Conservation (phyloP, 257 asterid genomes). For the Primulina tabacum region DNA sequence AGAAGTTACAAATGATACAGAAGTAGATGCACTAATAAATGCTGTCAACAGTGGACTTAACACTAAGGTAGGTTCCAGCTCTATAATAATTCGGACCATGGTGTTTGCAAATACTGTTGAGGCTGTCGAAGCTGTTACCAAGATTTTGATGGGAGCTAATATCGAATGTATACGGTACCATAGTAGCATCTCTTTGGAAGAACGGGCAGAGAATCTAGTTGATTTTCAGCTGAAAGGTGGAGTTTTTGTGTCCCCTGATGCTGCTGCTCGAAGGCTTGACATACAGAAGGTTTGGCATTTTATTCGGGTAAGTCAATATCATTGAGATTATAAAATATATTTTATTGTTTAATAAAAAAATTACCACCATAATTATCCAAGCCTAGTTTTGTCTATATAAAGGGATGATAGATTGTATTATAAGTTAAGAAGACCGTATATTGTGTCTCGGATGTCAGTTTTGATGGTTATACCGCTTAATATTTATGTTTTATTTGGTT, state of each 20-base stretch:
- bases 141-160: slow-evolving; percentile 56
- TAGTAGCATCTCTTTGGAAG: slow-evolving; percentile 69
- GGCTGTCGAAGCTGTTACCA: too few relatives aligned
- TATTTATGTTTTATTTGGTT: too few relatives aligned
- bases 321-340: not conserved
- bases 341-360: not conserved
- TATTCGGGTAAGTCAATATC: slow-evolving; percentile 64
- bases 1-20: too few relatives aligned
- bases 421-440: too few relatives aligned
- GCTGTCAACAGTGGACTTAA: too few relatives aligned
- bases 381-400: not conserved
- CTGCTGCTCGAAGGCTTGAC: slow-evolving; percentile 98
- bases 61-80: too few relatives aligned
- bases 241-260: slow-evolving; percentile 92
- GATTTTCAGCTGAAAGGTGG: slow-evolving; percentile 88
- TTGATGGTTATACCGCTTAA: too few relatives aligned
- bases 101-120: too few relatives aligned
- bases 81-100: too few relatives aligned
- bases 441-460: too few relatives aligned
- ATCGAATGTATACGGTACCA: slow-evolving; percentile 70
- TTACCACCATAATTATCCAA: not conserved
- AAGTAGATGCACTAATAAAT: too few relatives aligned
- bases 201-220: slow-evolving; percentile 59
- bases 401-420: too few relatives aligned
- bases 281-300: slow-evolving; percentile 85